These are phyloP conservation scores for Phytophthora fragariaefolia DNA, from an alignment of 352 stramenopile genomes.

Conservation along the genomic window DNA sequence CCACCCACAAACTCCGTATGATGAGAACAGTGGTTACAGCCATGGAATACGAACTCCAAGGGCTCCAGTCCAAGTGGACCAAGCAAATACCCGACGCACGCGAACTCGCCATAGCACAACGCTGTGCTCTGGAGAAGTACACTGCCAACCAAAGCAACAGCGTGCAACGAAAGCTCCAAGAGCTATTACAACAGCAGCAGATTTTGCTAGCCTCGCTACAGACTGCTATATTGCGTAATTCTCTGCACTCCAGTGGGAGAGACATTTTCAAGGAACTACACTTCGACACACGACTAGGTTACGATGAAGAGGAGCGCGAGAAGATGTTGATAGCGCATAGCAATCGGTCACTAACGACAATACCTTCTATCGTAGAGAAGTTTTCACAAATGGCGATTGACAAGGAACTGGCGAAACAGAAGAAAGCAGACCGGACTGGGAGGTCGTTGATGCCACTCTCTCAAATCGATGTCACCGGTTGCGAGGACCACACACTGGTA, in stretches of 20 bases:
- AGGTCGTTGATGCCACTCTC: not conserved
- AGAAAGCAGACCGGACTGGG: not conserved
- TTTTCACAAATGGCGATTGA: conserved; percentile 17
- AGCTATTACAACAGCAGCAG: not conserved
- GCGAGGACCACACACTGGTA: conserved; percentile 21
- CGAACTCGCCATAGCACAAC: not conserved
- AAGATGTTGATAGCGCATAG: not conserved
- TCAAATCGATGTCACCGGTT: conserved; percentile 21
- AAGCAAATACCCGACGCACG: conserved; percentile 21
- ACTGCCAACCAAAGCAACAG: not conserved
- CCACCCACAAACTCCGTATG: not conserved
- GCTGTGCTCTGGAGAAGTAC: not conserved
- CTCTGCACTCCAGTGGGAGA: not conserved
- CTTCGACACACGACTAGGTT: not conserved
- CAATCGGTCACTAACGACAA: not conserved
- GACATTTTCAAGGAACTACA: not conserved
- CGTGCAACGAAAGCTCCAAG: not conserved
- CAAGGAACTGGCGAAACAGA: not conserved
- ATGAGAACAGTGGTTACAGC: conserved; percentile 28
- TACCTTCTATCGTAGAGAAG: not conserved
- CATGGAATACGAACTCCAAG: conserved; percentile 33
- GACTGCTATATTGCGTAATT: not conserved
- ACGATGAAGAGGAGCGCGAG: not conserved
- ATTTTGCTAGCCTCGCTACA: not conserved
- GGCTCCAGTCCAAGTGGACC: conserved; percentile 27